phyloP scores from a whole-genome alignment of 768 basidiomycete species.

The Naganishia randhawae region DNA sequence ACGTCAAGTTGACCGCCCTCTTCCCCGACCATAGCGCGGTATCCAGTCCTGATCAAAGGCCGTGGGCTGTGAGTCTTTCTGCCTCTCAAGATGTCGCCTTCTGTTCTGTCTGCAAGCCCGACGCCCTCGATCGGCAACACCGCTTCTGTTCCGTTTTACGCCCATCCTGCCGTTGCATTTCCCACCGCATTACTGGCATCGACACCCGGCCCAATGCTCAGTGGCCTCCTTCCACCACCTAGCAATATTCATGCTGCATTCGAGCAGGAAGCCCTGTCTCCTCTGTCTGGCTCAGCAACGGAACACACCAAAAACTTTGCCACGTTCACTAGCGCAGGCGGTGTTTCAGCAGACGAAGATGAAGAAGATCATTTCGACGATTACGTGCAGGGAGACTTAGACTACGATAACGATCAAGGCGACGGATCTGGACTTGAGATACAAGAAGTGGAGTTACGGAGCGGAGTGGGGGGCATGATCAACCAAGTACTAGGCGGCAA shows the following conservation, averaged over 20 bases:
- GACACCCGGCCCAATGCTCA: constrained; percentile 1
- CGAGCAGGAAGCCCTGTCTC: background rate
- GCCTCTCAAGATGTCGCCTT: background rate
- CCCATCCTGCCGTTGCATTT: background rate
- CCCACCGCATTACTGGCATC: background rate
- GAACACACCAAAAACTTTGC: background rate
- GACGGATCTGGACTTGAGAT: background rate
- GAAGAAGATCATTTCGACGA: constrained; percentile 20
- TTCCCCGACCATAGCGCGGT: background rate
- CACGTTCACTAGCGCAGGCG: background rate
- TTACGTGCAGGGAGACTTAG: constrained; percentile 15
- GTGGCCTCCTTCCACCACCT: background rate
- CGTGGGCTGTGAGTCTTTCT: background rate
- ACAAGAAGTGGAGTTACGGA: background rate
- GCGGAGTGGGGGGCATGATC: background rate
- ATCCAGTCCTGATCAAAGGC: background rate
- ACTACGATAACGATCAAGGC: background rate
- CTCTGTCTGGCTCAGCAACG: background rate
- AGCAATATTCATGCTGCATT: background rate
- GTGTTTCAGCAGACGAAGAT: background rate
- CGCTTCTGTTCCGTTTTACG: background rate
- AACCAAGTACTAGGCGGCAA: background rate
- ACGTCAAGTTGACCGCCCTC: background rate
- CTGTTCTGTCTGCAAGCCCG: background rate
- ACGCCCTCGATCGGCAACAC: background rate